Conservation (phyloP, 306 rosid species). For the Prunus mira region DNA sequence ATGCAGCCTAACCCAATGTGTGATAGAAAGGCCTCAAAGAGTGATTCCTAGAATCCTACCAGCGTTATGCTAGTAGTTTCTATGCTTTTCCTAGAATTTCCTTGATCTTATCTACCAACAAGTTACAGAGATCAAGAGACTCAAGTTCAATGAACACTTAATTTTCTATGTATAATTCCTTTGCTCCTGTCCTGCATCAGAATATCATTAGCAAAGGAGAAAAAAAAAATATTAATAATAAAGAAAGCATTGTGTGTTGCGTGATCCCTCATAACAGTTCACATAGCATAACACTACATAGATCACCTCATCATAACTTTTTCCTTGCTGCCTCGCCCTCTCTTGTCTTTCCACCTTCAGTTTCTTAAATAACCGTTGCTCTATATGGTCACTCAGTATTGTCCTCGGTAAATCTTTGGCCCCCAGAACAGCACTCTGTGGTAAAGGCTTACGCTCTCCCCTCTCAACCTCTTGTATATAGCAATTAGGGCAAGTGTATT, state of each 20-base stretch:
- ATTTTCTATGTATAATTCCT: not conserved
- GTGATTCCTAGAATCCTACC: not conserved
- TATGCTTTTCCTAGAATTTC: not conserved
- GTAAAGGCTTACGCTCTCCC: slow-evolving; percentile 95
- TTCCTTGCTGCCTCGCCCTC: slow-evolving; percentile 87
- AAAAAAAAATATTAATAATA: not conserved
- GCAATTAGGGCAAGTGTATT: slow-evolving; percentile 96
- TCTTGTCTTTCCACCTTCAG: slow-evolving; percentile 77
- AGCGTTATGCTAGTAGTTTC: not conserved
- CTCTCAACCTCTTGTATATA: slow-evolving; percentile 79
- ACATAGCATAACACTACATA: not conserved
- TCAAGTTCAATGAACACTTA: not conserved
- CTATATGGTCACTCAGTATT: slow-evolving; percentile 85
- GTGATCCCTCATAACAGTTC: not conserved
- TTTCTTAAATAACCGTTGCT: slow-evolving; percentile 62
- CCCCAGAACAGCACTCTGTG: slow-evolving; percentile 96
- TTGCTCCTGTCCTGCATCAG: not conserved
- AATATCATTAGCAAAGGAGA: not conserved
- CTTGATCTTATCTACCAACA: not conserved
- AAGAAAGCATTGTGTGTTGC: not conserved
- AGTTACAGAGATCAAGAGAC: not conserved
- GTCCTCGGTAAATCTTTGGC: slow-evolving; percentile 96
- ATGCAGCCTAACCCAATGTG: not conserved
- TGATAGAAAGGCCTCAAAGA: not conserved
- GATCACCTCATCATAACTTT: slow-evolving; percentile 84